Evolutionary conservation across 495 filamentous ascomycete species (phyloP), one percentile per base, ranked within the genome.

Genomic region (Penicillium psychrofluorescens): DNA sequence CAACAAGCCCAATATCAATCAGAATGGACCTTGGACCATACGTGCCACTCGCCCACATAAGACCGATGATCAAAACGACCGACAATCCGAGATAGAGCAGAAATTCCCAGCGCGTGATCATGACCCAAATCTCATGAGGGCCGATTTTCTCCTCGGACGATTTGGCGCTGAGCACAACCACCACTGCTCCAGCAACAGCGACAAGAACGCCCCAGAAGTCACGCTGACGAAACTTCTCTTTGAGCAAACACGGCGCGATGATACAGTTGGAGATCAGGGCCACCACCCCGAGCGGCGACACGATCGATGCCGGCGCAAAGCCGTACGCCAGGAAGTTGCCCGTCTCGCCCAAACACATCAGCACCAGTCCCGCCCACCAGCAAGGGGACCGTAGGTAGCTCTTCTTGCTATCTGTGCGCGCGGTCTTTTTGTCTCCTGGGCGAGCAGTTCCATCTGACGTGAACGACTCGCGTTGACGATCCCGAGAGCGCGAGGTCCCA

Each of bases 291-390:
- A 98, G 71, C 1, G 92, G 92, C 11, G 87, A 92, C n/a, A 98
- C 92, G 48, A 98, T 95, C 10, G 91, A 96, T 3, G 92, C 92
- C 12, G 92, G 90, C n/a, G 92, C 92, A 59, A 98, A 98, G 9
- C 92, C 92, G 59, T 98, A 98, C 4, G 92, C 92, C 43, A 98
- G 74, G 62, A 98, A 98, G 61, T 98, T 98, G 14, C 92, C 92
- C 46, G 81, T 80, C 68, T 98, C 92, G 11, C 92, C 92, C n/a
- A 94, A 64, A 6, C 78, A 85, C 83, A 97, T 97, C 42, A 98
- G 72, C 4, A 88, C 70, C 41, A 96, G 88, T 8, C 92, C 92
- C 39, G 77, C 67, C 92, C 92, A 97, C 92, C 92, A 98, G 54
- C 91, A 95, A 5, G 89, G 90, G 9, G 89, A 95, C 38, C 79